phyloP scores from a whole-genome alignment of 2,329 filamentous ascomycete species.

The Penicillium sp. region DNA sequence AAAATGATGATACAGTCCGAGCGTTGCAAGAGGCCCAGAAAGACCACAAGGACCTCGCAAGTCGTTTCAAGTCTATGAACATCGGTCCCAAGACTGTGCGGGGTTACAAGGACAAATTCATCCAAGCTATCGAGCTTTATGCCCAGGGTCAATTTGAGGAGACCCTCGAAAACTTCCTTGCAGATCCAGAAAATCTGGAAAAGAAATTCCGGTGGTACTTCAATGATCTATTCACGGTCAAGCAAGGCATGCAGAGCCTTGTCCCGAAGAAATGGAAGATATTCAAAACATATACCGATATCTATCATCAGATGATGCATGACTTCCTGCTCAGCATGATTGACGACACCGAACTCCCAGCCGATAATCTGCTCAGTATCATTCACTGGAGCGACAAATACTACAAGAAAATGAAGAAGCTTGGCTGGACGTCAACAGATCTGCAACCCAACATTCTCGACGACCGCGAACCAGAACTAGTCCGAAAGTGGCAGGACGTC shows the following conservation, averaged over 20 bases:
- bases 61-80: slow-evolving; percentile 90
- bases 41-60: slow-evolving; percentile 92
- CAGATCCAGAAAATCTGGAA: slow-evolving; percentile 77
- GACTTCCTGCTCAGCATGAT: slow-evolving; percentile 82
- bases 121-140: slow-evolving; percentile 72
- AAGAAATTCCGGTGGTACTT: slow-evolving; percentile 96
- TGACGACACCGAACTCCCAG: slow-evolving; percentile 79
- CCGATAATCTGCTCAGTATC: slow-evolving; percentile 84
- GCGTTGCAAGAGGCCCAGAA: slow-evolving; percentile 92
- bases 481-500: slow-evolving; percentile 88
- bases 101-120: slow-evolving; percentile 95
- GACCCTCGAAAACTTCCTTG: slow-evolving; percentile 71
- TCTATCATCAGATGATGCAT: slow-evolving; percentile 94
- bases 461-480: slow-evolving; percentile 82
- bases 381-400: slow-evolving; percentile 96
- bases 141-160: slow-evolving; percentile 72
- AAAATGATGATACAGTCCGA: slow-evolving; percentile 86
- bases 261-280: slow-evolving; percentile 98
- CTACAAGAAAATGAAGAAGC: slow-evolving; percentile 90
- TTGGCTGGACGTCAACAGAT: slow-evolving; percentile 75
- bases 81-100: slow-evolving; percentile 87
- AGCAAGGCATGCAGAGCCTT: slow-evolving; percentile 83
- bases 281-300: slow-evolving; percentile 80
- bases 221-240: slow-evolving; percentile 93
- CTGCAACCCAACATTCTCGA: slow-evolving; percentile 84